Evolutionary conservation across 2,329 filamentous ascomycete genomes (phyloP).

Genomic region (Lachnellula hyalina): DNA sequence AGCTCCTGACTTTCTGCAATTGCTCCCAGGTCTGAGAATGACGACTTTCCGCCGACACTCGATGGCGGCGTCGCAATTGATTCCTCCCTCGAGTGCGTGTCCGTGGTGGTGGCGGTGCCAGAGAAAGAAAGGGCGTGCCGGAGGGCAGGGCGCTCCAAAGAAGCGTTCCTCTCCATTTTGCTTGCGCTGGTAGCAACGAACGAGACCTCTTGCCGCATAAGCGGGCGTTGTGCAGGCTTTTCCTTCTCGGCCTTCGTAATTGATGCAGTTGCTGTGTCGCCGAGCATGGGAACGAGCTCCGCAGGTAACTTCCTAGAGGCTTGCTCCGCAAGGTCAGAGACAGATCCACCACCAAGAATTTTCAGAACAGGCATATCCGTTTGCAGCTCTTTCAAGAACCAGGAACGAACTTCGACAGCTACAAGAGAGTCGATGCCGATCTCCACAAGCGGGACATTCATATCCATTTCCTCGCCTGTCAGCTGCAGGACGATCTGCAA

Average conservation of each 20-base stretch:
- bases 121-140: background rate
- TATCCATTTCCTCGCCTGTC: background rate
- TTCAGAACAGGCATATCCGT: constrained; percentile 43
- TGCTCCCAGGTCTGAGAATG: constrained; percentile 5
- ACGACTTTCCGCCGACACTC: constrained; percentile 1
- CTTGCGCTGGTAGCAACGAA: constrained; percentile 3
- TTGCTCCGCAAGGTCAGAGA: constrained; percentile 11
- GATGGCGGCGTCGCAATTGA: constrained; percentile 3
- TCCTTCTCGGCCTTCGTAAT: background rate
- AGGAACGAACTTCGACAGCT: constrained; percentile 31
- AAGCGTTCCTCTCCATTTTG: background rate
- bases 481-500: constrained; percentile 4
- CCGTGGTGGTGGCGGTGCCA: constrained; percentile 2
- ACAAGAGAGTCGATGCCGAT: constrained; percentile 30
- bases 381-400: constrained; percentile 43
- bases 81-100: background rate
- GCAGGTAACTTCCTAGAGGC: constrained; percentile 1
- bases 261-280: background rate
- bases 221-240: background rate
- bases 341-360: constrained; percentile 35
- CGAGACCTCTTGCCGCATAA: constrained; percentile 1
- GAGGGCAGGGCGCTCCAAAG: background rate
- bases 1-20: constrained; percentile 6
- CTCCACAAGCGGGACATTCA: constrained; percentile 24
- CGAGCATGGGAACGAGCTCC: background rate